Conservation (phyloP, 2,329 filamentous ascomycete genomes). For the Colletotrichum ledebouriae region DNA sequence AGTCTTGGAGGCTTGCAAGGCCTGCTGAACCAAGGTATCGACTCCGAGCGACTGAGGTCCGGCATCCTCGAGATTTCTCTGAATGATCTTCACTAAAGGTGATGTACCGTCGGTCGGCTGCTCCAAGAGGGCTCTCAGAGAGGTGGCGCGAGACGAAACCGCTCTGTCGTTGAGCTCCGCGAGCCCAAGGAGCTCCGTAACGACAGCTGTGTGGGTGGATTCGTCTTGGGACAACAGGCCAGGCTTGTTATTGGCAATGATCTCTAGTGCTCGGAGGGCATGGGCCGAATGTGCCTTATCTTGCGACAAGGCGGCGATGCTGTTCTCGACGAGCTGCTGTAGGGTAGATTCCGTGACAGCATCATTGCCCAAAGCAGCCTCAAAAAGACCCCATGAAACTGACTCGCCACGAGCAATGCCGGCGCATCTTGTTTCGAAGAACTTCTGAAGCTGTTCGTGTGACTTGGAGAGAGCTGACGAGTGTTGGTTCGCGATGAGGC, state of each 20-base stretch:
- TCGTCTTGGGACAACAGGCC: slow-evolving; percentile 60
- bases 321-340: slow-evolving; percentile 51
- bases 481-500: slow-evolving; percentile 61
- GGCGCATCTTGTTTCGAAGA: slow-evolving; percentile 50
- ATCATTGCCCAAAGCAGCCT: slow-evolving; percentile 60
- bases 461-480: slow-evolving; percentile 56
- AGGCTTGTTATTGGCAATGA: slow-evolving; percentile 61
- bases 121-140: slow-evolving; percentile 62
- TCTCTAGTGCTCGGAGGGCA: slow-evolving; percentile 61
- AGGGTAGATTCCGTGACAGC: slow-evolving; percentile 54
- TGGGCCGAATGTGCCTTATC: slow-evolving; percentile 48
- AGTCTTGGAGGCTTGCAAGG: slow-evolving; percentile 54
- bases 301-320: slow-evolving; percentile 51
- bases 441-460: slow-evolving; percentile 59
- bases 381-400: slow-evolving; percentile 60
- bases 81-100: slow-evolving; percentile 65
- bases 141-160: slow-evolving; percentile 56
- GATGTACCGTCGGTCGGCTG: slow-evolving; percentile 56
- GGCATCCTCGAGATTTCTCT: slow-evolving; percentile 66
- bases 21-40: slow-evolving; percentile 66
- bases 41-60: slow-evolving; percentile 64
- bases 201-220: slow-evolving; percentile 61
- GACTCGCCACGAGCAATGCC: slow-evolving; percentile 26
- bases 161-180: slow-evolving; percentile 61
- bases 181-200: slow-evolving; percentile 66